Base-by-base conservation (phyloP, 2,329 filamentous ascomycete species). In the Huntiella abstrusa region DNA sequence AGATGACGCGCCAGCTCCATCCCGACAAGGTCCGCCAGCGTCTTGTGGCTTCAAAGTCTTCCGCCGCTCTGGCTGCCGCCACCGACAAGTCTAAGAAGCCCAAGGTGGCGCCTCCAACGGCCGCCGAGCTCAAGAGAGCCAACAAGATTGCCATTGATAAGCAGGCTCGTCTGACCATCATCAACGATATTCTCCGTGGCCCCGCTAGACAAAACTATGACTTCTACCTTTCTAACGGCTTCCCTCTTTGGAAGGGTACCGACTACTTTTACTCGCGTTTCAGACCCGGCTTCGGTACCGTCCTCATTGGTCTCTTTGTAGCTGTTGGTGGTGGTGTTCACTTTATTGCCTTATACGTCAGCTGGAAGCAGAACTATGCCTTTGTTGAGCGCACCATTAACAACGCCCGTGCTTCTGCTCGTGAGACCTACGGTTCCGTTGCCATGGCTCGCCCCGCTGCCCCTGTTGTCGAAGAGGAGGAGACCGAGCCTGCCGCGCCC, bases 251-350 rank as follows among this genome's bases (percentile, higher is more conserved):
- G 91, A 87, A 88, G 66, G 91, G 91, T 49, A 95, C 88, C 39
- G 88, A 91, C 52, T 98, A 98, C 72, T 98, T 96, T 71, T 98
- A 98, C 68, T 78, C 77, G 56, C 79, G 91, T 49, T 95, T 88
- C 71, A 76, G 91, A 15, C 91, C 91, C 1, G 91, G 91, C 6
- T 68, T 96, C 39, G 85, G 84, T 49, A 83, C 83, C 11, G 91
- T 94, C 40, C 62, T 96, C 44, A 51, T 80, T 19, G 87, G 88
- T 41, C 65, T 93, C 36, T 85, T 96, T 62, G 60, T 94, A 52
- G 74, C 84, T 45, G 75, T 82, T 44, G 88, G 87, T 48, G 91
- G 91, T 52, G 83, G 69, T 28, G 79, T 83, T 34, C 91, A 98
- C 65, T 98, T 95, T 64, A 67, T 83, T 43, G 80, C 81, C 12